Base-by-base conservation (phyloP, 441 rosid genomes). In the Eruca vesicaria region DNA sequence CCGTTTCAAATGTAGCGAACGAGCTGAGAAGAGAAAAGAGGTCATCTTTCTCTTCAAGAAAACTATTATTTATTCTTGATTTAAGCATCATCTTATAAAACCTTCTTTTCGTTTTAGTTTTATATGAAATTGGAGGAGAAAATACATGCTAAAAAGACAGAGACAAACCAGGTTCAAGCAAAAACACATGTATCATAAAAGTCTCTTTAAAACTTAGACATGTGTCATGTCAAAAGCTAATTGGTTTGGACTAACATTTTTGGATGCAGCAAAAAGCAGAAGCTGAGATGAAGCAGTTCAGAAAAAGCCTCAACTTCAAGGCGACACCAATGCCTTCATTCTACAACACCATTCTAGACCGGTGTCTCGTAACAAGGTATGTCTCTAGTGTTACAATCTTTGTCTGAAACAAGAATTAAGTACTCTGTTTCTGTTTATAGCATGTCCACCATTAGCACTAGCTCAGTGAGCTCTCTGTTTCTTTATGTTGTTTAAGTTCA, bases 241-340 rank as follows among this genome's bases (percentile, higher is more conserved):
- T 4, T 57, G 36, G 35, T 58, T 52, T 38, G 29, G 38, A 62
- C 64, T 32, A 32, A 52, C 74, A 63, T 26, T 68, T 61, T 28
- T 57, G 57, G 68, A 29, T 83, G 75, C 81, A 93, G 97, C 86
- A 88, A 80, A 84, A 81, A 73, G 82, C 77, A 4, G 82, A 90
- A 68, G 90, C 88, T 64, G 93, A 90, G 74, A 85, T 91, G 26
- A 87, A 86, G 73, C 86, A 84, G 63, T 66, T 86, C 58, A 83
- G 97, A 57, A 87, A 82, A 78, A 86, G 91, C 80, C 94, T 94
- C 31, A 89, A 94, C 73, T 93, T 94, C 70, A 91, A 89, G 77
- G 94, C 98, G 56, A 86, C 81, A 23, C 97, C 96, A 12, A 89
- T 94, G 96, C 97, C 98, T 79, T 86, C 92, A 66, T 94, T 94